A percentile compares a stretch with the other conserved stretches of the same genome.
phyloP scores from a whole-genome alignment of 192 early-diverging fungal genomes.

The Linderina pennispora region DNA sequence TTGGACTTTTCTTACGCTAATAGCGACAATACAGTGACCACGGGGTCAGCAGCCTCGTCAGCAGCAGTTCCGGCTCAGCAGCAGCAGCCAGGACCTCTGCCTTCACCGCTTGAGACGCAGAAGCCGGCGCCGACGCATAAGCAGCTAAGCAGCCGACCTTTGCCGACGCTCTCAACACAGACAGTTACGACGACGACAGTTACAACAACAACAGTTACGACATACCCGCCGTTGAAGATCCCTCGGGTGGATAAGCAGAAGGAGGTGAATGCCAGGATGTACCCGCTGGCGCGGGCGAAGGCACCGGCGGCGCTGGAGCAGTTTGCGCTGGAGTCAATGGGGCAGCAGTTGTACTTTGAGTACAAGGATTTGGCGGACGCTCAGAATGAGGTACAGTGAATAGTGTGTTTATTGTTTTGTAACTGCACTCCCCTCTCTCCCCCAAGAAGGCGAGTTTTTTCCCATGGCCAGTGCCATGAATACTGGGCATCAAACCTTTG shows the following conservation, averaged over 20 bases:
- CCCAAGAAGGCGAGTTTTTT: too few species aligned
- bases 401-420: neutral
- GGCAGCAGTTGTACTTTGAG: conserved; percentile 62
- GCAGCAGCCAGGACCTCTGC: neutral
- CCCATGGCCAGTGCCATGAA: neutral
- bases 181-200: conserved; percentile 67
- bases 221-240: conserved; percentile 67
- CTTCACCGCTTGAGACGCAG: neutral
- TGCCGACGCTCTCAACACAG: conserved; percentile 50
- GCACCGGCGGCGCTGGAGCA: conserved; percentile 74
- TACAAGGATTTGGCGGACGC: conserved; percentile 45
- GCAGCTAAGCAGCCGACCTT: too few species aligned
- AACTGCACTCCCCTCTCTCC: neutral
- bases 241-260: conserved; percentile 51
- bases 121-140: conserved; percentile 5
- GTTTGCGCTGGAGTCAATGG: conserved; percentile 76
- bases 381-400: neutral
- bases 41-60: too few species aligned
- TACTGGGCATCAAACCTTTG: neutral
- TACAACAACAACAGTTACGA: conserved; percentile 76
- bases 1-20: too few species aligned
- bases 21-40: too few species aligned
- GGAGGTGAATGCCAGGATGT: conserved; percentile 54
- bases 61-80: too few species aligned
- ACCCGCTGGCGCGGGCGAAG: conserved; percentile 64